phyloP scores from a whole-genome alignment of 2,329 filamentous ascomycete species.

The Plenodomus biglobosus region DNA sequence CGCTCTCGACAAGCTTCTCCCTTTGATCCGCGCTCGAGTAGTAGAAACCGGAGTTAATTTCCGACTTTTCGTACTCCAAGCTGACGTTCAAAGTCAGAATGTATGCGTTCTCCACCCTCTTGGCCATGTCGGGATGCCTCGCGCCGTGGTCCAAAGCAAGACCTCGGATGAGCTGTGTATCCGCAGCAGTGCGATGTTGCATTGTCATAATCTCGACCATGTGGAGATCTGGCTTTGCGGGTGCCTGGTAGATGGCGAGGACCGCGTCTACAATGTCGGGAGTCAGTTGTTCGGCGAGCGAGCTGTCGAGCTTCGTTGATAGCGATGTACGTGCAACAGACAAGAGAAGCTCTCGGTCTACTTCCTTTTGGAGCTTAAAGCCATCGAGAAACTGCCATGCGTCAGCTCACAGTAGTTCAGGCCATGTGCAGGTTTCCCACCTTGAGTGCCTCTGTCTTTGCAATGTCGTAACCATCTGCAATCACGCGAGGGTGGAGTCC shows the following conservation, averaged over 20 bases:
- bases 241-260: conserved; percentile 85
- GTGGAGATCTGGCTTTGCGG: conserved; percentile 91
- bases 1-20: conserved; percentile 96
- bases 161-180: conserved; percentile 93
- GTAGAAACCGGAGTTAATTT: conserved; percentile 99
- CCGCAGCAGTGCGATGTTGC: conserved; percentile 94
- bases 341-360: conserved; percentile 90
- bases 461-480: conserved; percentile 96
- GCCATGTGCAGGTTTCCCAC: conserved; percentile 46
- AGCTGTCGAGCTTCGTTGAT: conserved; percentile 89
- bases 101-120: conserved; percentile 90
- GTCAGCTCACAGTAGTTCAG: conserved; percentile 7
- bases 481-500: conserved; percentile 96
- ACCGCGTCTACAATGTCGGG: conserved; percentile 96
- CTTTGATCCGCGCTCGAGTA: conserved; percentile 96
- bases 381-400: conserved; percentile 75
- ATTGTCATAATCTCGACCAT: conserved; percentile 99
- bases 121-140: conserved; percentile 97
- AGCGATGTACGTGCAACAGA: conserved; percentile 93
- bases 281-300: conserved; percentile 85
- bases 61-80: conserved; percentile 97
- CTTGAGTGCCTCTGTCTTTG: conserved; percentile 89
- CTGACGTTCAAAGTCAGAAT: conserved; percentile 96
- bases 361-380: conserved; percentile 86
- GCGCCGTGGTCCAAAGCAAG: conserved; percentile 93